Evolutionary conservation across 2,329 filamentous ascomycete species (phyloP).

Genomic region (Epichloe aotearoae): DNA sequence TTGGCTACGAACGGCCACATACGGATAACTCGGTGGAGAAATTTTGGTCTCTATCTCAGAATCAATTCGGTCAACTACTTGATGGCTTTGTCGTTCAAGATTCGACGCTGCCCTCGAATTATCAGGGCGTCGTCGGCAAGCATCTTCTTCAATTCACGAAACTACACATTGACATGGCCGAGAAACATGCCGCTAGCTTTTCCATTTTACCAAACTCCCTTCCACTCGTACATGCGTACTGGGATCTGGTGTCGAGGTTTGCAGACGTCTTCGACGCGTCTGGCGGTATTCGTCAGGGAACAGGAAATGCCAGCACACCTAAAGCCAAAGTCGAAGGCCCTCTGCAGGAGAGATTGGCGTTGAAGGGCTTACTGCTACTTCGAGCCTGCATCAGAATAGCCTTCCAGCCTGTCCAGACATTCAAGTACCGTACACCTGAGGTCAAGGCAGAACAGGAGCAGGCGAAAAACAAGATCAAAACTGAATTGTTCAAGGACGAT

Average conservation of each 20-base stretch:
- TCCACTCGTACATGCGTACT: conserved; percentile 68
- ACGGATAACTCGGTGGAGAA: conserved; percentile 61
- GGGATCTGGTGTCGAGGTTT: conserved; percentile 66
- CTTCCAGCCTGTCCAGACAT: conserved; percentile 66
- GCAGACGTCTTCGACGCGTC: conserved; percentile 59
- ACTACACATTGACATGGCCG: conserved; percentile 77
- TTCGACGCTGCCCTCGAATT: conserved; percentile 36
- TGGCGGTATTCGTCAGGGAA: conserved; percentile 37
- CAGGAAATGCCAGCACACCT: conserved; percentile 21
- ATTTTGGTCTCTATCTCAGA: conserved; percentile 69
- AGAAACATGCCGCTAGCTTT: conserved; percentile 69
- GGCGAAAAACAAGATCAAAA: conserved; percentile 57
- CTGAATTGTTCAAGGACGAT: conserved; percentile 59
- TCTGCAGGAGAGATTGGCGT: conserved; percentile 62
- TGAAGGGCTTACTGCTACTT: conserved; percentile 73
- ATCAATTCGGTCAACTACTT: conserved; percentile 67
- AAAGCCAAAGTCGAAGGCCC: conserved; percentile 45
- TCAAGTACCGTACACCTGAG: conserved; percentile 66
- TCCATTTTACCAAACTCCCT: conserved; percentile 68
- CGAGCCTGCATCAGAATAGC: conserved; percentile 76
- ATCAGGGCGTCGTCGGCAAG: conserved; percentile 59
- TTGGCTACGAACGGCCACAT: conserved; percentile 75
- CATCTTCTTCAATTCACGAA: conserved; percentile 86
- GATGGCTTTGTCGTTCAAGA: conserved; percentile 43
- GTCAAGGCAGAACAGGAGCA: conserved; percentile 63